A percentile compares a stretch with the other conserved stretches of the same genome.
phyloP scores from a whole-genome alignment of 179 eudicot genomes.

The Silene noctiflora region DNA sequence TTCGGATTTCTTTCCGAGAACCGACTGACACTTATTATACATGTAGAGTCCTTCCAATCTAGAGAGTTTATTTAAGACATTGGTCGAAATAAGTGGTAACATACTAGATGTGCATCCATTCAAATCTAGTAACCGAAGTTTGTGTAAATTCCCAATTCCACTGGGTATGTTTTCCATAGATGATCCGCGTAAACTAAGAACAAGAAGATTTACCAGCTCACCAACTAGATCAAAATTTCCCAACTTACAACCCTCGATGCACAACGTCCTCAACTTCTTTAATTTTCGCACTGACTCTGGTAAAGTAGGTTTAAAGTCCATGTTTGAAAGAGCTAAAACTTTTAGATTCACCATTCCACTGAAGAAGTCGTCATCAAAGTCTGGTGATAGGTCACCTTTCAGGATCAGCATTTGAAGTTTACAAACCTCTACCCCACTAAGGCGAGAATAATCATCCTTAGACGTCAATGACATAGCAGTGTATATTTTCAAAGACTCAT shows the following conservation, averaged over 20 bases:
- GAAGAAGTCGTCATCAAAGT: not conserved
- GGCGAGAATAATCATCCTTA: not conserved
- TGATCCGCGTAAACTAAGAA: constrained; percentile 15
- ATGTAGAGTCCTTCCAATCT: constrained; percentile 21
- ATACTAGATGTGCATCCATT: not conserved
- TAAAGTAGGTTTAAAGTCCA: not conserved
- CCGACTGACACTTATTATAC: too few species aligned
- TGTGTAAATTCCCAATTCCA: constrained; percentile 1
- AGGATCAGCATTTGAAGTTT: constrained; percentile 8
- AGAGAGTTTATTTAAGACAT: constrained; percentile 7
- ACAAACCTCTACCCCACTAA: not conserved
- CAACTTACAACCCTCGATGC: not conserved
- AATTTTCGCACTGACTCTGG: constrained; percentile 5
- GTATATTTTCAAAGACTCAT: not conserved
- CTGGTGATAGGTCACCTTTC: not conserved
- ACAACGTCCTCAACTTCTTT: constrained; percentile 10
- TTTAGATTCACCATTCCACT: not conserved
- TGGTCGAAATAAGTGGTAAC: not conserved
- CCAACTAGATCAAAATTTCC: not conserved
- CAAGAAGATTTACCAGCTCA: not conserved
- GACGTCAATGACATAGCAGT: constrained; percentile 6
- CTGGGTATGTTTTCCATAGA: not conserved
- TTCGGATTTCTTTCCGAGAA: too few species aligned
- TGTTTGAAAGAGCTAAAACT: constrained; percentile 15
- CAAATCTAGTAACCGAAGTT: constrained; percentile 19